Conservation (phyloP, 2,329 filamentous ascomycete species). For the Cladobotryum protrusum region DNA sequence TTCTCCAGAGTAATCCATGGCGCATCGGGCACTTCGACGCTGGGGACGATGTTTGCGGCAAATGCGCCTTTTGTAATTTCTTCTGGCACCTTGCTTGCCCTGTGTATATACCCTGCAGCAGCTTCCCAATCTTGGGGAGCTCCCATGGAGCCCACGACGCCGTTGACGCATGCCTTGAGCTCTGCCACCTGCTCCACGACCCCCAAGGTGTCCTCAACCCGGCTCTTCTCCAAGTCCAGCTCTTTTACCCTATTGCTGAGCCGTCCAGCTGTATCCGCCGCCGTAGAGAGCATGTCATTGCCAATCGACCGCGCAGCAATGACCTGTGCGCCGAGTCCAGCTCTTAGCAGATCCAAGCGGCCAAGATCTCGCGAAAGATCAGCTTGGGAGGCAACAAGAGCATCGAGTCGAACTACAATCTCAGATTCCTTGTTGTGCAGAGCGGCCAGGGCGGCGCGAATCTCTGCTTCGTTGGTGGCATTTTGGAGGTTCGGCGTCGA, state of each 20-base stretch:
- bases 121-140: slow-evolving; percentile 98
- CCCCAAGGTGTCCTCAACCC: slow-evolving; percentile 81
- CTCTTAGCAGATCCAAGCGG: slow-evolving; percentile 82
- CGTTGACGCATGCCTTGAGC: slow-evolving; percentile 92
- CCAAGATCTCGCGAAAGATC: slow-evolving; percentile 81
- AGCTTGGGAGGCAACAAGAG: slow-evolving; percentile 73
- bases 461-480: slow-evolving; percentile 69
- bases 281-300: slow-evolving; percentile 83
- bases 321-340: slow-evolving; percentile 79
- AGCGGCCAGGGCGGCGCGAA: slow-evolving; percentile 68
- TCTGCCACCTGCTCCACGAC: slow-evolving; percentile 96
- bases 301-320: slow-evolving; percentile 77
- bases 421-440: slow-evolving; percentile 70
- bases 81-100: slow-evolving; percentile 74
- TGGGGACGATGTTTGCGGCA: slow-evolving; percentile 87
- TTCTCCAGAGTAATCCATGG: slow-evolving; percentile 81
- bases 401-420: slow-evolving; percentile 68
- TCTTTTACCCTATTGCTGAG: slow-evolving; percentile 82
- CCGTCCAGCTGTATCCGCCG: slow-evolving; percentile 76
- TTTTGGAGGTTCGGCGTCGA: slow-evolving; percentile 47
- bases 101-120: slow-evolving; percentile 80
- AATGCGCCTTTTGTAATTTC: slow-evolving; percentile 79
- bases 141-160: slow-evolving; percentile 93
- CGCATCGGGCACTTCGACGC: slow-evolving; percentile 88
- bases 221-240: slow-evolving; percentile 83